A percentile compares a stretch with the other conserved stretches of the same genome.
phyloP scores from a whole-genome alignment of 202 grass and related monocot genomes.

The Carex arenaria region DNA sequence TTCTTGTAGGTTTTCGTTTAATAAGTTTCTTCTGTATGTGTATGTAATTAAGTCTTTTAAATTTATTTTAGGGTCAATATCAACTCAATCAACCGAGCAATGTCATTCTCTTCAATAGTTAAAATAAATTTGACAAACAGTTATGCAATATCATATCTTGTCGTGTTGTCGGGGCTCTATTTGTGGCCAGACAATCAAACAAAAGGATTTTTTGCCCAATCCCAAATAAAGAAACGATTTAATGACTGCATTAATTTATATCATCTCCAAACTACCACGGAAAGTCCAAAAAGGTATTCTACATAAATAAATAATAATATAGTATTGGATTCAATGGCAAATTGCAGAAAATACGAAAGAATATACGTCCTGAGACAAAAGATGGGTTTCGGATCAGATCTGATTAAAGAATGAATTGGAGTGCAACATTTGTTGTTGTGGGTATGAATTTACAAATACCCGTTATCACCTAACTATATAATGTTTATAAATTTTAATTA shows the following conservation, averaged over 20 bases:
- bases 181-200: conserved; percentile 8
- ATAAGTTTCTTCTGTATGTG: background rate
- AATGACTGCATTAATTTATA: background rate
- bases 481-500: background rate
- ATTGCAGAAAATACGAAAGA: background rate
- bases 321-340: background rate
- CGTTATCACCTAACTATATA: background rate
- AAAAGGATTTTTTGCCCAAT: background rate
- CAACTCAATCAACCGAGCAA: background rate
- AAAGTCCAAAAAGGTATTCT: background rate
- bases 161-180: background rate
- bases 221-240: background rate
- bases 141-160: too few relatives aligned
- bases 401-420: too few relatives aligned
- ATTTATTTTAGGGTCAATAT: too few relatives aligned
- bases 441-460: too few relatives aligned
- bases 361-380: background rate
- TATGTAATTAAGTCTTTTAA: background rate
- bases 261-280: background rate
- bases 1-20: background rate
- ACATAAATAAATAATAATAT: background rate
- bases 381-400: too few relatives aligned
- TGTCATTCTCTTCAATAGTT: background rate
- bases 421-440: too few relatives aligned
- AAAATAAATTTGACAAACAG: background rate